Evolutionary conservation across 139 green algal genomes (phyloP), one percentile per base, ranked within the genome.

Genomic region (Tetradesmus obliquus): DNA sequence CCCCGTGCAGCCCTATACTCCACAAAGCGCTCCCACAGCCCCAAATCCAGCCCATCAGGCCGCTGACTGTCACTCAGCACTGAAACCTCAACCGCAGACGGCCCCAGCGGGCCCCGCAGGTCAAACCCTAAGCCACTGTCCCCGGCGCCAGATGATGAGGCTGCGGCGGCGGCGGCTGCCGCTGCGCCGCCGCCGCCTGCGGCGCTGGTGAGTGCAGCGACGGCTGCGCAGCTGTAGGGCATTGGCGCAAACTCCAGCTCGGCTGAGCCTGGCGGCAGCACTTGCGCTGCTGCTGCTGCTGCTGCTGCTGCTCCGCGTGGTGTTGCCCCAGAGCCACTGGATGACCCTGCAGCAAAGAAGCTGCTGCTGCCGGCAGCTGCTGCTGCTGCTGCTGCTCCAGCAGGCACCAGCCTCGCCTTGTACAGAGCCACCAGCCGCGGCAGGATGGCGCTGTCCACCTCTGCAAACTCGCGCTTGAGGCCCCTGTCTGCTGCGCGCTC

Each of bases 21-120:
- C 81, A 94, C 81, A 55, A 94, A 91, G 13, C 83, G 55, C 1
- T 92, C 66, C 94, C 94, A 96, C 79, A 92, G 15, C 54, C 51
- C 87, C 2, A 45, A 0, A 8, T 95, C 91, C n/a, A 95, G 57
- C 3, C 90, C 90, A 55, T 96, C 93, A 12, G 92, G 94, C 80
- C 15, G 74, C n/a, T 86, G 79, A 3, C 12, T 57, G 0, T 88
- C 79, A 54, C 82, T 81, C 88, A 94, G 62, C 1, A 10, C 51
- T 69, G 74, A 66, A 84, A 91, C 57, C 51, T 94, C 84, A 32
- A 88, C 69, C 60, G 45, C 79, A 10, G 51, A 51, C 6, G 81
- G 89, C 10, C 89, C 89, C 54, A 91, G 55, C 6, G 88, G 88
- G 3, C 88, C 88, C 6, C 76, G 9, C 55, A 91, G 24, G 15